A percentile compares a stretch with the other conserved stretches of the same genome.
Evolutionary conservation across 2,329 filamentous ascomycete genomes (phyloP).

Genomic region (Penicillium sp.): DNA sequence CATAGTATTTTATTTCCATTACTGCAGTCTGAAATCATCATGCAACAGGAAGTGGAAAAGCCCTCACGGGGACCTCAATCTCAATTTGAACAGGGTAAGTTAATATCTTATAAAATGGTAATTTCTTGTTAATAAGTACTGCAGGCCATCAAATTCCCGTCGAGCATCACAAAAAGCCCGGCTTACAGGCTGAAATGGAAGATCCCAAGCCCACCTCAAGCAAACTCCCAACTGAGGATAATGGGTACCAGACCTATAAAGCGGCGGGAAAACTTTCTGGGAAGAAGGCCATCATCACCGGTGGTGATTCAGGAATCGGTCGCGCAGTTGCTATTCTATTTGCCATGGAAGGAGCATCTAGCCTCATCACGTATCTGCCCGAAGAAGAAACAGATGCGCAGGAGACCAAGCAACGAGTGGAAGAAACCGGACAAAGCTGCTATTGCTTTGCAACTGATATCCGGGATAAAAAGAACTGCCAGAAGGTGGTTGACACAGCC

Average conservation of each 20-base stretch:
- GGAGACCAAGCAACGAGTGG: conserved; percentile 70
- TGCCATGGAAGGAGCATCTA: conserved; percentile 75
- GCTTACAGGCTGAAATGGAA: conserved; percentile 57
- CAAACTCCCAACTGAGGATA: conserved; percentile 65
- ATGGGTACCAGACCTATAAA: conserved; percentile 68
- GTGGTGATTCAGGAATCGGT: conserved; percentile 79
- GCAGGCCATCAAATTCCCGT: conserved; percentile 53
- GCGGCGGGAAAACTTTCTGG: conserved; percentile 72
- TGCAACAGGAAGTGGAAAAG: conserved; percentile 20
- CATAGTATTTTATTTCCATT: too few species aligned
- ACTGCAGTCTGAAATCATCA: neutral
- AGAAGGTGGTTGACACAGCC: conserved; percentile 66
- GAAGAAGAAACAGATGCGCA: conserved; percentile 74
- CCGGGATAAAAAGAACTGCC: conserved; percentile 64
- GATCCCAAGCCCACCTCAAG: conserved; percentile 60
- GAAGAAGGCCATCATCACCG: conserved; percentile 75
- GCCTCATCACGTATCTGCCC: conserved; percentile 70
- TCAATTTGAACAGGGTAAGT: conserved; percentile 36
- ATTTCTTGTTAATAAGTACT: neutral
- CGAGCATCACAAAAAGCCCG: conserved; percentile 54
- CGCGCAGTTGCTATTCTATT: conserved; percentile 73
- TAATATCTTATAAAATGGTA: neutral
- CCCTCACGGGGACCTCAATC: conserved; percentile 18
- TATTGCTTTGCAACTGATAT: conserved; percentile 65
- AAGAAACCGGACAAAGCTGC: conserved; percentile 65